Percentiles rank a stretch among this genome's conserved stretches.
phyloP scores from a whole-genome alignment of 192 early-diverging fungal species.

The Thamnidium elegans region DNA sequence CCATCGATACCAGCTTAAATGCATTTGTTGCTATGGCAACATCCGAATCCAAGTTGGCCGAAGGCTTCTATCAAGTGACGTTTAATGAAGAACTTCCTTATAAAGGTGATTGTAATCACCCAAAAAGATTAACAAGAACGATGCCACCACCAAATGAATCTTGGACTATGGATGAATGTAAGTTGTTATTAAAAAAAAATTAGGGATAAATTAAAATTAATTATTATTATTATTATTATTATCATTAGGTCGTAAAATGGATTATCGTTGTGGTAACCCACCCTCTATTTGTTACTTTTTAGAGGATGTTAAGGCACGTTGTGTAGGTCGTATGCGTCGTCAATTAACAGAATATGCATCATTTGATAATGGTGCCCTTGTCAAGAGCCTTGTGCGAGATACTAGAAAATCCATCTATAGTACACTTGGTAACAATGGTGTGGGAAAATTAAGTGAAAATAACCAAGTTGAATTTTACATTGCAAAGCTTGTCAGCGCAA shows the following conservation, averaged over 20 bases:
- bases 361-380: slow-evolving; percentile 26
- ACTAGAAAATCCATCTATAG: slow-evolving; percentile 17
- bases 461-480: slow-evolving; percentile 17
- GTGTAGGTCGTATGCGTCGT: slow-evolving; percentile 23
- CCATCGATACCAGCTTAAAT: slow-evolving; percentile 19
- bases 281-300: slow-evolving; percentile 58
- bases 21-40: slow-evolving; percentile 24
- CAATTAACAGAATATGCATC: slow-evolving; percentile 24
- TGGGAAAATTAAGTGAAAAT: slow-evolving; percentile 25
- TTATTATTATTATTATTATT: background rate
- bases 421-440: slow-evolving; percentile 24
- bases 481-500: slow-evolving; percentile 22
- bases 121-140: slow-evolving; percentile 36
- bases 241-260: slow-evolving; percentile 42
- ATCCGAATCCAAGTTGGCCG: slow-evolving; percentile 27
- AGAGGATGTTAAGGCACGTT: slow-evolving; percentile 26
- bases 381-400: slow-evolving; percentile 18
- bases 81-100: slow-evolving; percentile 48
- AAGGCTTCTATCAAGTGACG: slow-evolving; percentile 41
- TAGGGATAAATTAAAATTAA: background rate
- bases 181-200: slow-evolving; percentile 1
- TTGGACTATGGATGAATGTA: slow-evolving; percentile 53
- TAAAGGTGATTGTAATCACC: slow-evolving; percentile 58
- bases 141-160: slow-evolving; percentile 46
- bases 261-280: slow-evolving; percentile 59